Base-by-base conservation (phyloP, 768 basidiomycete species). In the Leccinum rimulosum region DNA sequence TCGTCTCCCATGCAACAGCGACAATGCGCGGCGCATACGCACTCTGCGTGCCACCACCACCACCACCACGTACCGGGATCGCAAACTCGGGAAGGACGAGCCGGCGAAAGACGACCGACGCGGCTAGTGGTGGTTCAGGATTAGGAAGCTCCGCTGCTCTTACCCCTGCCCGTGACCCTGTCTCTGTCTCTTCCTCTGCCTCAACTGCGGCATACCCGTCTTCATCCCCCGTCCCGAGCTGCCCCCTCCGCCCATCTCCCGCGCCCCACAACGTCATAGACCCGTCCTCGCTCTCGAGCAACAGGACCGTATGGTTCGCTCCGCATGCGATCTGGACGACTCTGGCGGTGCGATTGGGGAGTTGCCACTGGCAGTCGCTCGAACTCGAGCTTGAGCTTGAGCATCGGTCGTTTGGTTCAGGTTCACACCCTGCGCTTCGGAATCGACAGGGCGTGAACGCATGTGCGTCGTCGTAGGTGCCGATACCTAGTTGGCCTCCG, bases 1-100 rank as follows among this genome's bases (percentile, higher is more conserved):
- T 86, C 7, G 93, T 92, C 72, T 96, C 89, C 94, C 95, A 97
- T 48, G 85, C 79, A 0, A 87, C 83, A 14, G 84, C 84, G 31
- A 51, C 19, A 11, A 33, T 51, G 31, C 19, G 12, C 11, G 31
- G 25, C 8, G 10, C 17, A 14, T 50, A 50, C 43, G 43, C 19
- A 4, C n/a, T n/a, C 14, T 27, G 25, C 17, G 50, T 30, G 15
- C 49, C 49, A 14, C 48, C 27, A 12, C 25, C 3, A 22, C 11
- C 19, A 6, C 6, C 19, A 45, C n/a, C n/a, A n/a, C n/a, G 43
- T 19, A 22, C 11, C 11, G 19, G 43, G 9, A 43, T 43, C 17
- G 4, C 40, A 19, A 45, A 15, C 0, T 12, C 14, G 0, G 73
- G 67, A 1, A 86, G 68, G 31, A 75, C 64, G 52, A 90, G 74